phyloP scores from a whole-genome alignment of 768 basidiomycete species.

The Pulveroboletus sp. region DNA sequence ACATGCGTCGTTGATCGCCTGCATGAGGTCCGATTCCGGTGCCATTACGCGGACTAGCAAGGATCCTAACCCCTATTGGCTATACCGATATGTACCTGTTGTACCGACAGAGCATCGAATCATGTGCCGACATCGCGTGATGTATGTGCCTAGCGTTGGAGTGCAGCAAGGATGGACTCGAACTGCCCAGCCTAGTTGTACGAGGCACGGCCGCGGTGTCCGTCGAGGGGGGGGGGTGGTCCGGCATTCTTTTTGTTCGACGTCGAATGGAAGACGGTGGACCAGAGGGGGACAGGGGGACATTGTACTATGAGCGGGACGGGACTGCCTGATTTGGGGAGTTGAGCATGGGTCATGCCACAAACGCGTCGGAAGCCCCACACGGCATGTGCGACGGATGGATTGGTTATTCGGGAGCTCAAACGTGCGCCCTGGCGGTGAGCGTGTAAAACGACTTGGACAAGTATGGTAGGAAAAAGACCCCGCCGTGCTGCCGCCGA shows the following conservation, averaged over 20 bases:
- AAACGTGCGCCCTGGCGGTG: background rate
- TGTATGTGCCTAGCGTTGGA: background rate
- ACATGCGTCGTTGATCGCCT: background rate
- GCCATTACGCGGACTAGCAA: background rate
- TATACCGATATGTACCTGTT: background rate
- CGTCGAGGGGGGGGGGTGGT: background rate
- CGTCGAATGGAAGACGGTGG: conserved; percentile 17
- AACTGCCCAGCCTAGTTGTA: conserved; percentile 2
- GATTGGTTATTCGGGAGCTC: conserved; percentile 16
- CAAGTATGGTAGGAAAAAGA: background rate
- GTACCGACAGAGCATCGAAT: background rate
- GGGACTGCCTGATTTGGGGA: conserved; percentile 7
- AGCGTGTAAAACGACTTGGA: background rate
- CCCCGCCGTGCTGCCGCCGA: conserved; percentile 12
- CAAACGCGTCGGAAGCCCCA: background rate
- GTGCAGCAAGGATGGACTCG: conserved; percentile 1
- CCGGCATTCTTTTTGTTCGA: conserved; percentile 7
- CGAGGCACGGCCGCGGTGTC: conserved; percentile 13
- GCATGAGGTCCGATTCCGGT: background rate
- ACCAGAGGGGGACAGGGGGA: background rate
- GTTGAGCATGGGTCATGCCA: background rate
- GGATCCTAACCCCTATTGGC: conserved; percentile 7
- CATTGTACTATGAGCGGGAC: background rate
- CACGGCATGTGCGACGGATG: no score
- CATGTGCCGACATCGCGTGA: conserved; percentile 8